These are phyloP conservation scores for Linnemannia exigua DNA, from an alignment of 192 early-diverging fungal genomes.

Conservation along the genomic window DNA sequence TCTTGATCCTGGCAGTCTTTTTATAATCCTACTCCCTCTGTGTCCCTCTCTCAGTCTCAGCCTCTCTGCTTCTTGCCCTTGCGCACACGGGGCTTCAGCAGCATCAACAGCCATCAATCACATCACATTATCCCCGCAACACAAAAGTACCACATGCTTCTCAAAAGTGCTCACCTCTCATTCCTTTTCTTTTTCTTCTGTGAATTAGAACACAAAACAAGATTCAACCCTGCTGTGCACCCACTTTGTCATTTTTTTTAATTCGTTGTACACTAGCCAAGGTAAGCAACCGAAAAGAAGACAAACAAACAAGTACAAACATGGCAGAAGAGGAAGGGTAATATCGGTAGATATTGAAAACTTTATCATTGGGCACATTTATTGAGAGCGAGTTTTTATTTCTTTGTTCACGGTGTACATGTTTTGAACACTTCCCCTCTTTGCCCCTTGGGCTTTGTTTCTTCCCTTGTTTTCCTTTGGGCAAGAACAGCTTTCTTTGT, in stretches of 20 bases:
- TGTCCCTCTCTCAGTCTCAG: too few relatives aligned
- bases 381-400: too few relatives aligned
- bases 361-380: neutral
- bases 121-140: neutral
- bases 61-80: neutral
- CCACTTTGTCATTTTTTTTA: neutral
- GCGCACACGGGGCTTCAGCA: neutral
- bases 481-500: neutral
- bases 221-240: neutral
- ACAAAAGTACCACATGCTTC: neutral
- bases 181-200: neutral
- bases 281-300: neutral
- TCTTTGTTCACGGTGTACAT: too few relatives aligned
- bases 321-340: neutral
- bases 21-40: neutral
- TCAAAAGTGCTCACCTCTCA: neutral
- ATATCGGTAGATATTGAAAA: neutral
- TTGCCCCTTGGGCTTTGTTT: neutral
- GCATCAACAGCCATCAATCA: conserved; percentile 1
- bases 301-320: neutral
- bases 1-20: neutral
- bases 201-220: neutral
- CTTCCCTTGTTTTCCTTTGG: neutral
- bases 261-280: neutral
- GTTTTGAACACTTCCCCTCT: neutral